Conservation (phyloP, 805 yeast species). For the Spathaspora gorwiae region DNA sequence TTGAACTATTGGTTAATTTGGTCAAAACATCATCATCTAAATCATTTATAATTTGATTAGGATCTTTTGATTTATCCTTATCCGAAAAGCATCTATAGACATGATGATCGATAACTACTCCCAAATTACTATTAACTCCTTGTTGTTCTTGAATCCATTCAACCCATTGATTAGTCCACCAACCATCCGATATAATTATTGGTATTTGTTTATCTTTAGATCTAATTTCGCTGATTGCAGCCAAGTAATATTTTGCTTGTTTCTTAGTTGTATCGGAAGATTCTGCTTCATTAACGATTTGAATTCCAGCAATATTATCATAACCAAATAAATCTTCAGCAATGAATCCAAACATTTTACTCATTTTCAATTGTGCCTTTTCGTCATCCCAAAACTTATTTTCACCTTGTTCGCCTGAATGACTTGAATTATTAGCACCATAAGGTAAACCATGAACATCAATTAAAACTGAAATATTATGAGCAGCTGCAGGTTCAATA, state of each 20-base stretch:
- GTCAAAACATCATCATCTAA: constrained; percentile 48
- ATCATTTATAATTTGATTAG: constrained; percentile 58
- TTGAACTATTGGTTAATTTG: constrained; percentile 39
- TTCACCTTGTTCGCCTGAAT: constrained; percentile 60
- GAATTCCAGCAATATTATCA: constrained; percentile 78
- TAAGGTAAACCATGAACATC: constrained; percentile 90
- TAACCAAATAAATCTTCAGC: constrained; percentile 52
- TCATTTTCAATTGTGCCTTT: constrained; percentile 39
- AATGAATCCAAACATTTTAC: constrained; percentile 52
- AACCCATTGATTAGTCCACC: constrained; percentile 84
- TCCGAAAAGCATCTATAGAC: constrained; percentile 83
- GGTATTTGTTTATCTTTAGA: constrained; percentile 55
- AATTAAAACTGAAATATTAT: constrained; percentile 68
- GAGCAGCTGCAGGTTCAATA: constrained; percentile 53
- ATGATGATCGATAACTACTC: constrained; percentile 79
- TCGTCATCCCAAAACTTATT: constrained; percentile 63
- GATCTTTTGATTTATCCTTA: constrained; percentile 60
- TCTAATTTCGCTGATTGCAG: constrained; percentile 61
- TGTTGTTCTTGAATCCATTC: constrained; percentile 53
- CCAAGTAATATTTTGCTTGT: constrained; percentile 58
- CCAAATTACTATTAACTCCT: constrained; percentile 35
- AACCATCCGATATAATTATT: constrained; percentile 82
- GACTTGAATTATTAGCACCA: constrained; percentile 85
- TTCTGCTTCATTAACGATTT: constrained; percentile 80
- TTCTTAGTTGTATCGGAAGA: constrained; percentile 46